Evolutionary conservation across 2,329 filamentous ascomycete genomes (phyloP).

Genomic region (Moelleriella libera): DNA sequence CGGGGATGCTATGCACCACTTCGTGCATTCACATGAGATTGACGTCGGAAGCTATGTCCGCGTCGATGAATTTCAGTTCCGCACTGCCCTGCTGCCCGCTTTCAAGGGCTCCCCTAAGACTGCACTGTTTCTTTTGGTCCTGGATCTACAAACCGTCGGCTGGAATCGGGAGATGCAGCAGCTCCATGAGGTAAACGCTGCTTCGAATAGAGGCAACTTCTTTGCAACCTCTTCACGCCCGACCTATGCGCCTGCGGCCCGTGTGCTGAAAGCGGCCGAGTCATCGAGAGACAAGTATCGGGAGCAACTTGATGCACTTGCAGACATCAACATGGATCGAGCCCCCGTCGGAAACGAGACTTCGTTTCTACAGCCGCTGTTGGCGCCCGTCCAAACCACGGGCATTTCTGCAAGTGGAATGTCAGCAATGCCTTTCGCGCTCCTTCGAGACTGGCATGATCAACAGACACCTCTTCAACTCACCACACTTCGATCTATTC

Average conservation of each 20-base stretch:
- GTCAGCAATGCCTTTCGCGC: constrained; percentile 13
- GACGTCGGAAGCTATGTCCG: constrained; percentile 33
- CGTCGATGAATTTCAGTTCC: constrained; percentile 25
- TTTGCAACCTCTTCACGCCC: too few relatives aligned
- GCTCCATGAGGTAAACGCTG: constrained; percentile 4
- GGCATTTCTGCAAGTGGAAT: not conserved
- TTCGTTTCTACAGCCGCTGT: not conserved
- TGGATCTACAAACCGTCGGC: constrained; percentile 29
- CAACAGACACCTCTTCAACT: constrained; percentile 32
- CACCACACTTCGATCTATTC: constrained; percentile 33
- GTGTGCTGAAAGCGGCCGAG: too few relatives aligned
- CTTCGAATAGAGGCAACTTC: not conserved
- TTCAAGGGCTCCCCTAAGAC: constrained; percentile 3
- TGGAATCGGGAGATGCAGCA: constrained; percentile 28
- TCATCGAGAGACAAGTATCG: too few relatives aligned
- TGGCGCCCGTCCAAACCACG: not conserved
- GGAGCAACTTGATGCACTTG: too few relatives aligned
- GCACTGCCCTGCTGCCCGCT: constrained; percentile 8
- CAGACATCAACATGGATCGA: not conserved
- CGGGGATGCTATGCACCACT: constrained; percentile 27
- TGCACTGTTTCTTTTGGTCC: constrained; percentile 31
- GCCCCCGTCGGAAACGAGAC: not conserved
- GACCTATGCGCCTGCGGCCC: too few relatives aligned
- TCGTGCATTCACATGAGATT: constrained; percentile 31
- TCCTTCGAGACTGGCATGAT: constrained; percentile 26